Evolutionary conservation across 2,329 filamentous ascomycete genomes (phyloP).

Genomic region (Epichloe hybrida): DNA sequence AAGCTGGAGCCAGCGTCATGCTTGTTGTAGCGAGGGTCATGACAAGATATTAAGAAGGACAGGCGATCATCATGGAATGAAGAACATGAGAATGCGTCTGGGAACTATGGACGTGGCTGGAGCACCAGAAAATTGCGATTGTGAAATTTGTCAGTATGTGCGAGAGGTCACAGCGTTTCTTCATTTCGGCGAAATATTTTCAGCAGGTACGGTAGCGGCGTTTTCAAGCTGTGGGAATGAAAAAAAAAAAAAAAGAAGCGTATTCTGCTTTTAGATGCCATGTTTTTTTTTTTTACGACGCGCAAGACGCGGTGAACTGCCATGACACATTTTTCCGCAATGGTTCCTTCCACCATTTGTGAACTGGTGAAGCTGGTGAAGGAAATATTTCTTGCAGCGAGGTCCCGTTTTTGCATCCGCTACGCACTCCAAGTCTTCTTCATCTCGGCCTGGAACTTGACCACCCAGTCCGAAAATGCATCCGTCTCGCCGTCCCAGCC

Average conservation of each 20-base stretch:
- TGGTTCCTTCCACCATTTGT: too few species aligned
- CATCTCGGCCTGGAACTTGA: conserved; percentile 39
- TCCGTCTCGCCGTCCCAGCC: conserved; percentile 55
- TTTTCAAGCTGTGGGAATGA: neutral
- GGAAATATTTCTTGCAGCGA: too few species aligned
- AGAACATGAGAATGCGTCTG: neutral
- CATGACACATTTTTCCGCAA: too few species aligned
- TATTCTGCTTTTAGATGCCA: neutral
- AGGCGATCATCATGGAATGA: neutral
- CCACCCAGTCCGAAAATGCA: conserved; percentile 68
- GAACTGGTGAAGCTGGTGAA: too few species aligned
- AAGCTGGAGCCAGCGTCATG: neutral
- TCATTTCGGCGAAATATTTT: neutral
- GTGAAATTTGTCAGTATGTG: neutral
- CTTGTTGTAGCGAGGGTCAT: neutral
- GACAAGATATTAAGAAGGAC: neutral
- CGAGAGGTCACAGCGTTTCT: neutral
- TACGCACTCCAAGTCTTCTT: conserved; percentile 22
- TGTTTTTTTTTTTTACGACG: too few species aligned
- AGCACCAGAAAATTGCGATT: neutral
- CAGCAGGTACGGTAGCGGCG: neutral
- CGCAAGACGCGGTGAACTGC: too few species aligned
- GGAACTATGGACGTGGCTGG: neutral
- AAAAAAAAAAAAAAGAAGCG: neutral
- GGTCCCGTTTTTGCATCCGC: too few species aligned